Base-by-base conservation (phyloP, 2,329 filamentous ascomycete genomes). In the Fusarium sp. region DNA sequence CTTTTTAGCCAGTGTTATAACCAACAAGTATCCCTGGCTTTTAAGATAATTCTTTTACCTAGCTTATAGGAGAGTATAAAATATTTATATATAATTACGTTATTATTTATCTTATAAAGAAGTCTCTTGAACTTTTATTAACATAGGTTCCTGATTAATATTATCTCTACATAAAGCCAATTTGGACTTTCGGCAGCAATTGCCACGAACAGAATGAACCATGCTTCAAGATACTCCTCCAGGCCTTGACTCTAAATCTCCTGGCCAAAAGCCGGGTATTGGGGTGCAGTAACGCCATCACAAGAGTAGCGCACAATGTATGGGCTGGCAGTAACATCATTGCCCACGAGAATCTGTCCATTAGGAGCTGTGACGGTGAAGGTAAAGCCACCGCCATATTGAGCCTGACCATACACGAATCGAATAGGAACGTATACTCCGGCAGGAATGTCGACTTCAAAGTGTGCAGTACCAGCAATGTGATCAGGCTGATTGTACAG, bases 401-500 rank as follows among this genome's bases (percentile, higher is more conserved):
- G 63, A 6, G 66, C 66, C 11, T 68, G 63, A 0, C 66, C 63
- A 30, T 68, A 68, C 0, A 68, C 47, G 4, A 68, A 48, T 0
- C 66, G 47, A 1, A 68, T 38, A 0, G 66, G 66, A 14, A 68
- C 17, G 5, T 68, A 68, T 15, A 0, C 0, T 2, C 24, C 20
- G 1, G 24, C 54, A 0, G 47, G 55, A 3, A 68, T 0, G 0
- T 24, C 8, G 0, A 68, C 0, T 1, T 44, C 12, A 17, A 14
- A 68, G 3, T 26, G 30, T 2, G 47, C 64, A 1, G 12, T 22
- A 0, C 66, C 66, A 28, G 63, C 36, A 22, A 68, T 62, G 5
- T 50, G 64, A 6, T 62, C 66, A 3, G 63, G 55, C 6, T 68
- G 63, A 8, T 68, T 55, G 1, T 68, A 68, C 5, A 54, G 54